Conservation (phyloP, 208 protist species). For the Vickermania ingenoplastis region DNA sequence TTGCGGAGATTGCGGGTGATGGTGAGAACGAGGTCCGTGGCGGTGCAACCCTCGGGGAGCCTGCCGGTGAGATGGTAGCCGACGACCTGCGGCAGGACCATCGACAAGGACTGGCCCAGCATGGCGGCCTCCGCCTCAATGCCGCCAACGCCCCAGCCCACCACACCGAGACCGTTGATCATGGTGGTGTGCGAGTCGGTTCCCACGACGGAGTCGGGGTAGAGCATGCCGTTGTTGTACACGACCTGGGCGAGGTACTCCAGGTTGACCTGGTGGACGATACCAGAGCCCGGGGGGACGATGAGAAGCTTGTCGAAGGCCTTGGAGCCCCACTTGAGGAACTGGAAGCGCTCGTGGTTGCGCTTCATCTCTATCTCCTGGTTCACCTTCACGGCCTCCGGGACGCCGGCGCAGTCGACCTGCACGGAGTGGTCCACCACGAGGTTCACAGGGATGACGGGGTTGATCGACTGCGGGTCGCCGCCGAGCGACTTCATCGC, state of each 20-base stretch:
- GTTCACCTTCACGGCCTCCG: constrained; percentile 83
- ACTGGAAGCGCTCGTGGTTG: constrained; percentile 94
- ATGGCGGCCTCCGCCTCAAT: constrained; percentile 96
- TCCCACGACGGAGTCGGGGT: constrained; percentile 96
- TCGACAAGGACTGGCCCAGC: constrained; percentile 93
- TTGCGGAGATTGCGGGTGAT: constrained; percentile 90
- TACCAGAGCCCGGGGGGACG: constrained; percentile 94
- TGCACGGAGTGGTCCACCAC: constrained; percentile 96
- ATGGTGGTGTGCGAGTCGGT: constrained; percentile 96
- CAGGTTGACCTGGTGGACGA: constrained; percentile 97
- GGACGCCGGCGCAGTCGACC: constrained; percentile 73
- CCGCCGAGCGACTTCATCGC: constrained; percentile 88
- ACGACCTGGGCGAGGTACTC: constrained; percentile 94
- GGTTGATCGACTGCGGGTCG: constrained; percentile 90
- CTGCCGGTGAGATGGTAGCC: constrained; percentile 92
- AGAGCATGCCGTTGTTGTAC: constrained; percentile 90
- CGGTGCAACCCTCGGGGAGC: constrained; percentile 85
- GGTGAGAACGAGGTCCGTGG: constrained; percentile 95
- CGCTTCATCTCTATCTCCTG: constrained; percentile 92
- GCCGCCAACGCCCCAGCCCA: constrained; percentile 95
- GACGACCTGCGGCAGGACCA: constrained; percentile 94
- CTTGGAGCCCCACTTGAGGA: constrained; percentile 95
- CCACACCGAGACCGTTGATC: constrained; percentile 94
- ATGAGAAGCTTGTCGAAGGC: constrained; percentile 93
- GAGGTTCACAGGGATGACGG: constrained; percentile 94